Evolutionary conservation across 345 rosid species (phyloP).

Genomic region (Anacardium occidentale): DNA sequence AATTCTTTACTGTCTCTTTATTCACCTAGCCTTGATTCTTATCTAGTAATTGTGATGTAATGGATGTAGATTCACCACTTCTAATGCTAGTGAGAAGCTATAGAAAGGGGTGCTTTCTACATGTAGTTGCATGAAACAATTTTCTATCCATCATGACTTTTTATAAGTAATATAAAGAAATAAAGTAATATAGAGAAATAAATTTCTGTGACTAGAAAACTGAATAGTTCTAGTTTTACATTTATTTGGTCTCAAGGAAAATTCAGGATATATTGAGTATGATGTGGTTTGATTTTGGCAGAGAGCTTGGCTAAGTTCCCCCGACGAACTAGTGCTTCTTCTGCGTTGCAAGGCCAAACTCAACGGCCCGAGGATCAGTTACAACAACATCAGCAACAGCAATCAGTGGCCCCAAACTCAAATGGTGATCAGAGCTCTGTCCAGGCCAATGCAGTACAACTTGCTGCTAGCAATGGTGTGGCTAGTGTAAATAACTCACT

Average conservation of each 20-base stretch:
- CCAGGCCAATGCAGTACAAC: conserved; percentile 50
- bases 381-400: conserved; percentile 50
- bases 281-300: conserved; percentile 29
- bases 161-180: neutral
- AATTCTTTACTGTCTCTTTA: neutral
- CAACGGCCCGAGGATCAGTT: conserved; percentile 68
- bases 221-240: neutral
- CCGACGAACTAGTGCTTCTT: conserved; percentile 58
- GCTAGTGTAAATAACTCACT: conserved; percentile 54
- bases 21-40: neutral
- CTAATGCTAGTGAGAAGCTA: neutral
- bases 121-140: neutral
- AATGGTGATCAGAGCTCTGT: conserved; percentile 49
- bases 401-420: conserved; percentile 44
- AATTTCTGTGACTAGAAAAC: neutral
- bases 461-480: conserved; percentile 50
- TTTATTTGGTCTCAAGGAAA: conserved; percentile 12
- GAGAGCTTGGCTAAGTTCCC: conserved; percentile 98
- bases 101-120: neutral
- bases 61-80: too few species aligned
- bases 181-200: neutral
- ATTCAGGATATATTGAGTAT: conserved; percentile 1
- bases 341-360: conserved; percentile 49
- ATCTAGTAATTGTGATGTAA: too few species aligned
- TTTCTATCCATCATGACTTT: neutral